Conservation (phyloP, 176 grass and related monocot species). For the Aegilops bicornis region DNA sequence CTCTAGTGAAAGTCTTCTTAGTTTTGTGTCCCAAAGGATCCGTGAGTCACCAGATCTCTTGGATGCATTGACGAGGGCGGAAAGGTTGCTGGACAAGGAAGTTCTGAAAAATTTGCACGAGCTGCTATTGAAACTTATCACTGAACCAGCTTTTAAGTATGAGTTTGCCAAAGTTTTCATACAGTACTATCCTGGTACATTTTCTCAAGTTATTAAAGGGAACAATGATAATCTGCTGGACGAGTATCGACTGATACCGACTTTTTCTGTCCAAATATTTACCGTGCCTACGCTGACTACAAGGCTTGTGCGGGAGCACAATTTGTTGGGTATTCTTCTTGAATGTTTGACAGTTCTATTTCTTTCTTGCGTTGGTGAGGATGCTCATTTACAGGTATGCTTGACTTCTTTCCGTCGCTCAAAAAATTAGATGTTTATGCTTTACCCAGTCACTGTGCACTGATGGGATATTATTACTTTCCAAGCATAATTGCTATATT, state of each 20-base stretch:
- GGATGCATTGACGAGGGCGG: slow-evolving; percentile 54
- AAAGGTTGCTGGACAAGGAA: slow-evolving; percentile 71
- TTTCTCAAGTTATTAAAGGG: slow-evolving; percentile 66
- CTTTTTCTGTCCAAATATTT: slow-evolving; percentile 97
- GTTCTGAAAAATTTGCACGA: slow-evolving; percentile 87
- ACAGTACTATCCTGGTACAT: slow-evolving; percentile 64
- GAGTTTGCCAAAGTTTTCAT: slow-evolving; percentile 86
- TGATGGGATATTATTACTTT: too few species aligned
- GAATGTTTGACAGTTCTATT: slow-evolving; percentile 76
- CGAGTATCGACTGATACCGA: slow-evolving; percentile 59
- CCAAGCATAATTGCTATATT: too few species aligned
- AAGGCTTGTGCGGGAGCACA: slow-evolving; percentile 73
- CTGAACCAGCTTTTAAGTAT: slow-evolving; percentile 86
- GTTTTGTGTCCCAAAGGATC: slow-evolving; percentile 73
- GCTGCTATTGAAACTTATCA: slow-evolving; percentile 85
- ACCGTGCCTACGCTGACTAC: slow-evolving; percentile 74
- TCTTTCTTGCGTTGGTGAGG: slow-evolving; percentile 69
- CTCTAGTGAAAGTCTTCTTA: slow-evolving; percentile 80
- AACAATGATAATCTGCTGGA: slow-evolving; percentile 47
- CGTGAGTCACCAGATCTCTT: slow-evolving; percentile 54
- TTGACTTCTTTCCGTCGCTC: background rate
- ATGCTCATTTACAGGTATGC: slow-evolving; percentile 76
- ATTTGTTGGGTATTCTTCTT: slow-evolving; percentile 76
- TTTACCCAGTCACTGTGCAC: background rate
- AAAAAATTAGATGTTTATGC: slow-evolving; percentile 13